phyloP scores from a whole-genome alignment of 2,329 filamentous ascomycete species.

The Cladobotryum mycophilum region DNA sequence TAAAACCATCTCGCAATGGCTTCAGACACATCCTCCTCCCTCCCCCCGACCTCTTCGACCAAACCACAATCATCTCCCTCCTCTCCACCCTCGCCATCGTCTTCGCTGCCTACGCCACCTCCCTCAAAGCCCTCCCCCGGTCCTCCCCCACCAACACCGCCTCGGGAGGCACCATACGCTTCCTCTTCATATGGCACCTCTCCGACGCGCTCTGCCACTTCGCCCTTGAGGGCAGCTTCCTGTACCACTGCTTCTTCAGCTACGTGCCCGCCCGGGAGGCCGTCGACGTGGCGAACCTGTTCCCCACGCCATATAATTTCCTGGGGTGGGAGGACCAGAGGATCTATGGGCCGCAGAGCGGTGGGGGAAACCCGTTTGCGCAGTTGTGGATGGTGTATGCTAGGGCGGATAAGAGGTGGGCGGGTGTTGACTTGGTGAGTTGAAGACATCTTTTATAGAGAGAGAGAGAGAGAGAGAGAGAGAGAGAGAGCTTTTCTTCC shows the following conservation, averaged over 20 bases:
- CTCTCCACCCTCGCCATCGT: constrained; percentile 48
- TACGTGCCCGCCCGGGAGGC: constrained; percentile 29
- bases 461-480: too few relatives aligned
- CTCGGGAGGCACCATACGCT: constrained; percentile 50
- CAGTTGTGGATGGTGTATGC: constrained; percentile 65
- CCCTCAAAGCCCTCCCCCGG: constrained; percentile 40
- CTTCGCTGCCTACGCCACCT: constrained; percentile 42
- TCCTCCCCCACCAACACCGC: constrained; percentile 39
- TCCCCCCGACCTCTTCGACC: constrained; percentile 55
- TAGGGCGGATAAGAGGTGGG: constrained; percentile 58
- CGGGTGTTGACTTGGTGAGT: constrained; percentile 51
- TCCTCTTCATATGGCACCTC: constrained; percentile 90
- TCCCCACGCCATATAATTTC: constrained; percentile 47
- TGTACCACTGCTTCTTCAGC: constrained; percentile 88
- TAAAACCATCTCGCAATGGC: constrained; percentile 4
- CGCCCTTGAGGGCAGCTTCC: constrained; percentile 81
- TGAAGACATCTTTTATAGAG: not conserved
- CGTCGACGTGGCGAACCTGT: constrained; percentile 29
- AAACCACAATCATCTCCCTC: constrained; percentile 54
- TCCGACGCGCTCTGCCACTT: constrained; percentile 91
- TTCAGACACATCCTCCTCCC: constrained; percentile 18
- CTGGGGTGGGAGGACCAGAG: constrained; percentile 39
- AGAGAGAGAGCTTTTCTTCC: not conserved
- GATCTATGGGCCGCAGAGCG: constrained; percentile 53
- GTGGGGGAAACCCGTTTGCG: constrained; percentile 47